A percentile compares a stretch with the other conserved stretches of the same genome.
Evolutionary conservation across 768 basidiomycete species (phyloP).

Genomic region (Kwoniella dendrophila): DNA sequence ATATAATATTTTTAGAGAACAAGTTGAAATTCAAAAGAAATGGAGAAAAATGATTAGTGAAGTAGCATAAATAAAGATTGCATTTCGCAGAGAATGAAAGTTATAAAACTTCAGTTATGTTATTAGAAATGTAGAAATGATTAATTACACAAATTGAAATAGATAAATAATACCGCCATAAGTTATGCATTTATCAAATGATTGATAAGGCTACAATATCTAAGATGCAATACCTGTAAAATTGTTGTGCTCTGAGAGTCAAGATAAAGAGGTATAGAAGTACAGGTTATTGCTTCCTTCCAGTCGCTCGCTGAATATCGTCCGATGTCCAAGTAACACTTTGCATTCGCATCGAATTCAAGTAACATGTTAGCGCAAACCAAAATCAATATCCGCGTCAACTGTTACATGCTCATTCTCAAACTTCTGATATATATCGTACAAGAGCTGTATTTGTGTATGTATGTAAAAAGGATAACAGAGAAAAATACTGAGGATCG

Average conservation of each 20-base stretch:
- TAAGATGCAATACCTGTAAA: too few relatives aligned
- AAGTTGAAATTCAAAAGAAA: slow-evolving; percentile 80
- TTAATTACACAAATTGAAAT: background rate
- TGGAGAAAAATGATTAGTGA: slow-evolving; percentile 63
- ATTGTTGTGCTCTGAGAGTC: too few relatives aligned
- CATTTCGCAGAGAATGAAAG: background rate
- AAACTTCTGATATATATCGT: slow-evolving; percentile 9
- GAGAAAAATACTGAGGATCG: background rate
- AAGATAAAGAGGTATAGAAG: too few relatives aligned
- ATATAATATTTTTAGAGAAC: slow-evolving; percentile 88
- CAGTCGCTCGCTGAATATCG: too few relatives aligned
- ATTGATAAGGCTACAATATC: too few relatives aligned
- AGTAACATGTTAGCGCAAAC: too few relatives aligned
- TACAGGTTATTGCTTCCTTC: too few relatives aligned
- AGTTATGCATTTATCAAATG: too few relatives aligned
- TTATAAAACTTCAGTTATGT: background rate
- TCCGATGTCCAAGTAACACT: too few relatives aligned
- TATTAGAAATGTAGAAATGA: background rate
- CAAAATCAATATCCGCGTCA: too few relatives aligned
- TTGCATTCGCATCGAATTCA: too few relatives aligned
- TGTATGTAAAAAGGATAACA: background rate
- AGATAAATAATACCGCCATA: background rate
- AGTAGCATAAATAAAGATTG: background rate
- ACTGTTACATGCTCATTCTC: slow-evolving; percentile 7
- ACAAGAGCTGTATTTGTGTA: too few relatives aligned